These are phyloP conservation scores for Bonia amplexicaulis DNA, from an alignment of 176 grass and related monocot species.

Conservation along the genomic window DNA sequence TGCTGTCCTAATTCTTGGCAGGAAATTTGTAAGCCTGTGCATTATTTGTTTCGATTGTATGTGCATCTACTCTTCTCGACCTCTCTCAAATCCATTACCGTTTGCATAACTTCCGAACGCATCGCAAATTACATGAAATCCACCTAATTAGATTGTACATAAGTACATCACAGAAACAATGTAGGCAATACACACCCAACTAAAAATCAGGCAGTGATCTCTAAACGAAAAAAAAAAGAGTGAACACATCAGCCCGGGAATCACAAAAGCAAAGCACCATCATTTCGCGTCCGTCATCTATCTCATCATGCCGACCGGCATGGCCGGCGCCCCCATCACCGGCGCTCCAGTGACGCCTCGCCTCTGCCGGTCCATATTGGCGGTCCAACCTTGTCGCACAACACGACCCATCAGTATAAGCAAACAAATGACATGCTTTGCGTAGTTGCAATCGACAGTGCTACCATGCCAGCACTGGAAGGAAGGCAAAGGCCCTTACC, in stretches of 20 bases:
- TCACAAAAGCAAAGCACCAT: neutral
- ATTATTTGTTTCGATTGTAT: too few relatives aligned
- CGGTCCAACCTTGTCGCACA: constrained; percentile 54
- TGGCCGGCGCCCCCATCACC: constrained; percentile 70
- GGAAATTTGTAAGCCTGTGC: too few relatives aligned
- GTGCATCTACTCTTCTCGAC: too few relatives aligned
- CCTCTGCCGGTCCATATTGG: constrained; percentile 70
- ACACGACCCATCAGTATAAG: neutral
- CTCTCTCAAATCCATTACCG: too few relatives aligned
- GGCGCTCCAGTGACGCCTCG: constrained; percentile 38
- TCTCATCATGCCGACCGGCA: constrained; percentile 67
- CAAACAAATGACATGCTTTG: neutral
- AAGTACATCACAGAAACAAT: neutral
- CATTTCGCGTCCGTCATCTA: neutral
- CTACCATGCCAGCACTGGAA: neutral
- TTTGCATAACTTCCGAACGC: neutral
- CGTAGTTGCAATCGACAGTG: neutral
- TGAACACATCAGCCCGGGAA: neutral
- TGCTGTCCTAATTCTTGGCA: too few relatives aligned
- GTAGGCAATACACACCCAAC: neutral
- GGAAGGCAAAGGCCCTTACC: constrained; percentile 39
- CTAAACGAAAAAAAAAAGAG: neutral
- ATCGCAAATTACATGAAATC: neutral
- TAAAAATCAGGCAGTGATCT: neutral
- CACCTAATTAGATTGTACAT: neutral